Base-by-base conservation (phyloP, 1,139 yeast genomes). In the Kazachstania sp. region DNA sequence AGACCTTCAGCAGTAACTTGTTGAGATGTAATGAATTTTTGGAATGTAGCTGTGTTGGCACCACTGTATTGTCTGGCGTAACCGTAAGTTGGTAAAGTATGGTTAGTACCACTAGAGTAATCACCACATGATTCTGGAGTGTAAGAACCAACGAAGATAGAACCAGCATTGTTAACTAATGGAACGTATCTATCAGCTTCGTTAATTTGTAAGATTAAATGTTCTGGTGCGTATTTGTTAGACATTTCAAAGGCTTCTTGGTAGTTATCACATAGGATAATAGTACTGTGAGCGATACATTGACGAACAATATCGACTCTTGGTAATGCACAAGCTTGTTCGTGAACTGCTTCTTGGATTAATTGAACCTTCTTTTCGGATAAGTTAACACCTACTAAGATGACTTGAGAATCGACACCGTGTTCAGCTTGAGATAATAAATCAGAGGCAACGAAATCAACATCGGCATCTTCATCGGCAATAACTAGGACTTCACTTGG, bases 121-220 rank as follows among this genome's bases (percentile, higher is more conserved):
- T 94, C 98, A 61, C 99, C 99, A 68, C 97, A 90, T 3, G 95
- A 85, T 68, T 92, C 99, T 41, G 98, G 98, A 3, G 96, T 85
- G 66, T 85, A 85, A 1, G 92, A 84, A 37, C 99, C 99, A 45
- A 92, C 97, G 63, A 92, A 92, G 18, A 92, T 94, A 34, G 95
- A 84, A 37, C 99, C 98, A 11, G 98, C 99, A 64, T 94, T 83
- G 55, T 86, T 84, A 41, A 92, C 88, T 52, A 76, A 71, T 37
- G 78, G 75, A 37, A 92, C 94, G 61, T 76, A 86, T 37, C 72
- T 68, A 44, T 77, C 68, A 8, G 98, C 97, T 54, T 88, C 70
- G 50, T 83, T 80, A 49, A 90, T 78, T 69, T 92, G 97, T 59
- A 92, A 73, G 61, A 92, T 94, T 72, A 92, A 78, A 70, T 92